Conservation (phyloP, 2,329 filamentous ascomycete genomes). For the Thielaviopsis punctulata region DNA sequence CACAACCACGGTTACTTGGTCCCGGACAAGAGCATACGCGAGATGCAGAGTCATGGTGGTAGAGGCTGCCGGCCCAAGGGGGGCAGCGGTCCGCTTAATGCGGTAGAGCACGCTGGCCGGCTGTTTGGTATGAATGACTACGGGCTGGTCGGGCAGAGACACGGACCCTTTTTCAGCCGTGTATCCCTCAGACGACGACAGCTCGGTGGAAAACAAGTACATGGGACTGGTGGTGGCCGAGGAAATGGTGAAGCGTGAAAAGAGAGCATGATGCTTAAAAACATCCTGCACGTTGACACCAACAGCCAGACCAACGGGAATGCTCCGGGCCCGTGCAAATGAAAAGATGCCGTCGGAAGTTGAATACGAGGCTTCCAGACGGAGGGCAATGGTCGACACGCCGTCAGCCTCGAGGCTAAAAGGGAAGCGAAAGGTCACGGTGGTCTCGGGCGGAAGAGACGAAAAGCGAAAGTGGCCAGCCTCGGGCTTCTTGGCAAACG, state of each 20-base stretch:
- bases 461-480: conserved; percentile 35
- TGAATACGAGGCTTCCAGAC: conserved; percentile 58
- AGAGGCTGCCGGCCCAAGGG: conserved; percentile 14
- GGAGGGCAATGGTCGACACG: conserved; percentile 46
- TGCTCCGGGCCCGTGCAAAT: conserved; percentile 42
- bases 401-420: conserved; percentile 55
- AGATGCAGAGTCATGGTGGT: conserved; percentile 49
- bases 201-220: conserved; percentile 50
- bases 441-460: conserved; percentile 26
- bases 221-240: conserved; percentile 62
- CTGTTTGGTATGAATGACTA: conserved; percentile 63
- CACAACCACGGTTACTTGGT: conserved; percentile 45
- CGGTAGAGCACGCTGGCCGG: conserved; percentile 69
- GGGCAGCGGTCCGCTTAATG: conserved; percentile 38
- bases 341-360: conserved; percentile 48
- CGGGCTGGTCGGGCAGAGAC: conserved; percentile 29
- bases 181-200: conserved; percentile 55
- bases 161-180: conserved; percentile 39
- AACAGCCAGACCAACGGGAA: conserved; percentile 62
- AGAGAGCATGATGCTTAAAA: conserved; percentile 68
- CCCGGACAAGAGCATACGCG: conserved; percentile 58
- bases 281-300: conserved; percentile 95
- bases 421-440: conserved; percentile 48
- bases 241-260: conserved; percentile 81
- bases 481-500: conserved; percentile 32